phyloP scores from a whole-genome alignment of 805 yeast genomes.

The Saturnispora gosingensis region DNA sequence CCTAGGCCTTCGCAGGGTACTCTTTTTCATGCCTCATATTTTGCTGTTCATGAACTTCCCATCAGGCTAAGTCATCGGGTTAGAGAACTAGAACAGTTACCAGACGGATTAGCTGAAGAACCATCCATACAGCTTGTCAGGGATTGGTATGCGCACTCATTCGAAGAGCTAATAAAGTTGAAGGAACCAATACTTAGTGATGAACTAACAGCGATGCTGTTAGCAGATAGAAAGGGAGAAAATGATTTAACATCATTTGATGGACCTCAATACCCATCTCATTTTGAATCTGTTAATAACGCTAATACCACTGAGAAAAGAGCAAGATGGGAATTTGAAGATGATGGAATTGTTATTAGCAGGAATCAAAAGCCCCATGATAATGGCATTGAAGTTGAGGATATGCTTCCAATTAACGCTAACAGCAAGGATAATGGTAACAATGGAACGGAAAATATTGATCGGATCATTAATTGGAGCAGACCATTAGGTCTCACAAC shows the following conservation, averaged over 20 bases:
- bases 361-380: constrained; percentile 10
- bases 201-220: constrained; percentile 32
- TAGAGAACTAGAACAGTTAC: constrained; percentile 72
- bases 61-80: constrained; percentile 80
- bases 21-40: constrained; percentile 73
- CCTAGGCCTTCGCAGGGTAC: constrained; percentile 70
- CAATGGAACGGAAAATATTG: background rate
- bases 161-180: constrained; percentile 67
- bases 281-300: background rate
- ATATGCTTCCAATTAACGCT: background rate
- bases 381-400: background rate
- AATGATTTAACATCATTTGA: background rate
- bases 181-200: constrained; percentile 40
- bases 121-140: constrained; percentile 69
- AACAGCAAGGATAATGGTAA: background rate
- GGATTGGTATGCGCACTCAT: constrained; percentile 87
- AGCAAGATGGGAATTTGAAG: constrained; percentile 26
- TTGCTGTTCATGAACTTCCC: constrained; percentile 79
- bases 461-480: constrained; percentile 10
- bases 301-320: background rate
- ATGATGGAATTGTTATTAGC: constrained; percentile 38
- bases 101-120: constrained; percentile 62
- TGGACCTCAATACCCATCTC: background rate
- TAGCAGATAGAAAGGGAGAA: constrained; percentile 6
- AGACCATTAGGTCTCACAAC: constrained; percentile 12